Evolutionary conservation across 345 rosid genomes (phyloP).

Genomic region (Brassica rapa): DNA sequence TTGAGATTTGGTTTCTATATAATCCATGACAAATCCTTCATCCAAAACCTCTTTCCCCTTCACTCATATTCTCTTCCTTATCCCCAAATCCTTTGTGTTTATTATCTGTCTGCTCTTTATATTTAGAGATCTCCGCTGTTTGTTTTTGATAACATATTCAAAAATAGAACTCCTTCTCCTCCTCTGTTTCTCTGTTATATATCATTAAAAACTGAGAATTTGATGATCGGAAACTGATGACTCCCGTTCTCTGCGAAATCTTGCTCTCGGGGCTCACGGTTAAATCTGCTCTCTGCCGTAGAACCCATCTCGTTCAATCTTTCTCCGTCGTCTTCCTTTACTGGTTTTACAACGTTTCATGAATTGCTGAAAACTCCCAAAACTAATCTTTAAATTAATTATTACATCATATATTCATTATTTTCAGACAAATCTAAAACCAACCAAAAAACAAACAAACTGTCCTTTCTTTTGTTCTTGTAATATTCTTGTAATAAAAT

Average conservation of each 20-base stretch:
- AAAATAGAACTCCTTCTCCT: conserved; percentile 34
- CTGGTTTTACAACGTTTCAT: conserved; percentile 94
- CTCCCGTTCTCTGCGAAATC: conserved; percentile 87
- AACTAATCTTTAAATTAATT: conserved; percentile 2
- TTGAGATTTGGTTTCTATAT: conserved; percentile 38
- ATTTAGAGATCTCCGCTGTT: conserved; percentile 13
- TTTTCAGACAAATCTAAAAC: neutral
- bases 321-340: conserved; percentile 98
- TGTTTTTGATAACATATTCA: conserved; percentile 37
- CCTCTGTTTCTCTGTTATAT: conserved; percentile 18
- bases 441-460: neutral
- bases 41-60: conserved; percentile 43
- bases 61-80: conserved; percentile 39
- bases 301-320: conserved; percentile 98
- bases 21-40: conserved; percentile 31
- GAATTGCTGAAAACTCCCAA: conserved; percentile 24
- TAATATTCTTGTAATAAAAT: conserved; percentile 35
- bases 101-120: neutral
- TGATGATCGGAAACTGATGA: conserved; percentile 79
- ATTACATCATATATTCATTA: conserved; percentile 1
- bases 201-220: conserved; percentile 14
- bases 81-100: conserved; percentile 10
- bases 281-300: conserved; percentile 75
- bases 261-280: conserved; percentile 84
- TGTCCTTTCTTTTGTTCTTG: conserved; percentile 12